These are phyloP conservation scores for Pulchroboletus neoregius DNA, from an alignment of 1,284 basidiomycete genomes.

Conservation along the genomic window DNA sequence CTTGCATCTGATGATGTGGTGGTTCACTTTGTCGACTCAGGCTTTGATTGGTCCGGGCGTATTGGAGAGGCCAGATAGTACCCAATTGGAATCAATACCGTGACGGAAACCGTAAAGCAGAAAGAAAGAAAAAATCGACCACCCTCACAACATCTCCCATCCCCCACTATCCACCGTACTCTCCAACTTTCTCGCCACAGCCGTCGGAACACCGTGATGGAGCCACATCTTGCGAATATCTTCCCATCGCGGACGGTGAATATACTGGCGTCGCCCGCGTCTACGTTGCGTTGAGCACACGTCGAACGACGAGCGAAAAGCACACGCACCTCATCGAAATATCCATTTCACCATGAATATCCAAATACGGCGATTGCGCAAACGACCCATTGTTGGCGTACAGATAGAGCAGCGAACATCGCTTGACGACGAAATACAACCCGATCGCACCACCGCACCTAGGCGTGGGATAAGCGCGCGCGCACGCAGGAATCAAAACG, in stretches of 20 bases:
- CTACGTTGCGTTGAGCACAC: constrained; percentile 36
- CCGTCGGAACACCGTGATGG: constrained; percentile 84
- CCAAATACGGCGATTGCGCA: constrained; percentile 87
- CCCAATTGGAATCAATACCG: no score
- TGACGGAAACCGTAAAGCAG: no score
- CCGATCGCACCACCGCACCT: constrained; percentile 91
- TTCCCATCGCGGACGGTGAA: constrained; percentile 87
- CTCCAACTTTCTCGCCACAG: constrained; percentile 88
- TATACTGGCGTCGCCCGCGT: constrained; percentile 82
- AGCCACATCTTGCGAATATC: constrained; percentile 91
- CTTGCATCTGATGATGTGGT: no score
- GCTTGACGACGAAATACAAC: constrained; percentile 88
- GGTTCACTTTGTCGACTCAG: no score
- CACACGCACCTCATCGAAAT: constrained; percentile 84
- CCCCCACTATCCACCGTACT: constrained; percentile 86
- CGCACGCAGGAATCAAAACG: no score
- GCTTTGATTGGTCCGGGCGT: no score
- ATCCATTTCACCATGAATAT: constrained; percentile 93
- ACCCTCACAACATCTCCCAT: constrained; percentile 77
- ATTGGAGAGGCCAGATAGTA: no score
- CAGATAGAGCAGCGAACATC: constrained; percentile 89
- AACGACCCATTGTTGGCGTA: constrained; percentile 90
- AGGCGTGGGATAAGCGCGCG: no score
- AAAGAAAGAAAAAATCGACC: no score
- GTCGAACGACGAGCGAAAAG: neutral